Base-by-base conservation (phyloP, 2,329 filamentous ascomycete species). In the Venturia oleaginea region DNA sequence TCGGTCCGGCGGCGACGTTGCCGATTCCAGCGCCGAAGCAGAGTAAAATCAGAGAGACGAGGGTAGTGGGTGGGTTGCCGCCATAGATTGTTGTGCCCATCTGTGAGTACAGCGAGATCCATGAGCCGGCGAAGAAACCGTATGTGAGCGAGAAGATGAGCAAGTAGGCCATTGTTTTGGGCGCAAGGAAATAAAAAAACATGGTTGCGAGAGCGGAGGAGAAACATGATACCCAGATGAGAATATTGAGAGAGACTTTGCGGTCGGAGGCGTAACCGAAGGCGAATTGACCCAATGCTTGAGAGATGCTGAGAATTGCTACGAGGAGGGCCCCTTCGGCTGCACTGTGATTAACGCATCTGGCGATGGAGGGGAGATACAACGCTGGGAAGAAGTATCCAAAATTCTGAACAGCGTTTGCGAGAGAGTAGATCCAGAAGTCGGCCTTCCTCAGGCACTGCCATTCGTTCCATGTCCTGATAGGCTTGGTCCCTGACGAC, bases 11-110 rank as follows among this genome's bases (percentile, higher is more conserved):
- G 11, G 78, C 75, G 11, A 84, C 71, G 69, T 79, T 80, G 3
- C 81, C 81, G 24, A 83, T 75, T 0, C 81, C 82, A 55, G 80
- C 79, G 0, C 81, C 81, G 65, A 83, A 80, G 0, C 82, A 74
- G 67, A 83, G 77, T 0, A 79, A 77, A 3, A 78, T 72, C 54
- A 83, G 81, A 0, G 76, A 72, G 46, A 72, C 70, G 40, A 65
- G 66, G 19, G 76, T 72, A 57, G 72, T 73, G 40, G 71, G 69
- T 61, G 73, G 71, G 3, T 79, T 76, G 42, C 79, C 75, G 19
- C 72, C 74, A 37, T 80, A 76, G 24, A 81, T 77, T 1, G 77
- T 77, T 15, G 77, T 75, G 43, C 43, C 43, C 43, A 48, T 48
- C n/a, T 48, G 43, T 13, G 43, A 48, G 76, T 79, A 82, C 2